These are phyloP conservation scores for Pseudonectria buxi DNA, from an alignment of 2,329 filamentous ascomycete genomes.

Conservation along the genomic window DNA sequence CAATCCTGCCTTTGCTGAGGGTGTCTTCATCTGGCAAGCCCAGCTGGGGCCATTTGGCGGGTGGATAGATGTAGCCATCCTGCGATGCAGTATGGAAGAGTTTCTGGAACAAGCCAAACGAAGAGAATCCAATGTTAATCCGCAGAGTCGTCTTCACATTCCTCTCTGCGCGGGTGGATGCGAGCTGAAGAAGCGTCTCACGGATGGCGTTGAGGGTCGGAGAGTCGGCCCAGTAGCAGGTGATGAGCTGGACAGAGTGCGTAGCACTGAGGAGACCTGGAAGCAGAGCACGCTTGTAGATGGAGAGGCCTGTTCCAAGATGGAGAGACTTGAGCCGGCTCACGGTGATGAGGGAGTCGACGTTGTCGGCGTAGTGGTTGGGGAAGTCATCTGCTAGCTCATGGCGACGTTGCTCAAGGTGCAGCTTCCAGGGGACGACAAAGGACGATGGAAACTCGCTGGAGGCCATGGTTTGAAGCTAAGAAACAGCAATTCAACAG, in stretches of 20 bases:
- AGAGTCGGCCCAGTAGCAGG: conserved; percentile 75
- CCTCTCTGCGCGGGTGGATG: conserved; percentile 30
- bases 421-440: conserved; percentile 31
- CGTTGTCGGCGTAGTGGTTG: conserved; percentile 37
- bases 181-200: conserved; percentile 53
- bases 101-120: conserved; percentile 64
- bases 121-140: conserved; percentile 73
- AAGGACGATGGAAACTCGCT: conserved; percentile 31
- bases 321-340: conserved; percentile 42
- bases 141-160: conserved; percentile 34
- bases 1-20: conserved; percentile 51
- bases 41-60: conserved; percentile 54
- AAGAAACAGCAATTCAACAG: too few species aligned
- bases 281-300: conserved; percentile 49
- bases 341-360: conserved; percentile 41
- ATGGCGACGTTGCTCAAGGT: conserved; percentile 25
- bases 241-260: conserved; percentile 66
- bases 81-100: conserved; percentile 62
- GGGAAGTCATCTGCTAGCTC: conserved; percentile 40
- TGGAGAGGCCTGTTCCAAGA: conserved; percentile 51
- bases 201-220: conserved; percentile 51
- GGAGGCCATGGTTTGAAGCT: conserved; percentile 6
- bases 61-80: conserved; percentile 55
- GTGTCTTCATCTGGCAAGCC: conserved; percentile 53
- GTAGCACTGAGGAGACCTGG: conserved; percentile 55